Percentiles rank a stretch among this genome's conserved stretches.
Conservation (phyloP, 495 filamentous ascomycete genomes). For the Penicillium mononematosum region DNA sequence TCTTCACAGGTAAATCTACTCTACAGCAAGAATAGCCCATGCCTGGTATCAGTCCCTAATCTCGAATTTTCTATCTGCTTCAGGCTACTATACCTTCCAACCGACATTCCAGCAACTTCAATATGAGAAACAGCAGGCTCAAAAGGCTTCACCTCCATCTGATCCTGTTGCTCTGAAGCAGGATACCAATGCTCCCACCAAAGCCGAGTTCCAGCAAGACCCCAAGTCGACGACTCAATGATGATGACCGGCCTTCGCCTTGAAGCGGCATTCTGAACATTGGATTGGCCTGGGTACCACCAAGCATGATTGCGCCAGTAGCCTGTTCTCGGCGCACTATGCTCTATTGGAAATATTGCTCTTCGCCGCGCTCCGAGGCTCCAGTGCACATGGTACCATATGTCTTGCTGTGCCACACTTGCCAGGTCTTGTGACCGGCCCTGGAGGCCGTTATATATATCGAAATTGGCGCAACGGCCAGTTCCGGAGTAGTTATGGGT, state of each 20-base stretch:
- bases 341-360: neutral
- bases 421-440: neutral
- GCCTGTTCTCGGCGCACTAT: neutral
- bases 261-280: neutral
- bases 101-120: conserved; percentile 29
- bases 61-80: conserved; percentile 14
- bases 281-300: neutral
- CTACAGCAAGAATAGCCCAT: neutral
- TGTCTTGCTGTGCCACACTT: neutral
- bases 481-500: neutral
- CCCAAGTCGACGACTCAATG: conserved; percentile 1
- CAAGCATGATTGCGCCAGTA: neutral
- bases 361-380: neutral
- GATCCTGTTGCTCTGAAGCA: conserved; percentile 1
- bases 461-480: neutral
- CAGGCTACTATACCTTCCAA: conserved; percentile 36
- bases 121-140: conserved; percentile 15
- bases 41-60: conserved; percentile 10
- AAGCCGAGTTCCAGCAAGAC: neutral
- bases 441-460: neutral
- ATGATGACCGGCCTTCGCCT: neutral
- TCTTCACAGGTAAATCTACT: conserved; percentile 36
- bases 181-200: neutral
- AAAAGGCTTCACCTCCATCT: conserved; percentile 5
- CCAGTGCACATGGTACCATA: neutral